Conservation (phyloP, 805 yeast species). For the Candida loeiensis region DNA sequence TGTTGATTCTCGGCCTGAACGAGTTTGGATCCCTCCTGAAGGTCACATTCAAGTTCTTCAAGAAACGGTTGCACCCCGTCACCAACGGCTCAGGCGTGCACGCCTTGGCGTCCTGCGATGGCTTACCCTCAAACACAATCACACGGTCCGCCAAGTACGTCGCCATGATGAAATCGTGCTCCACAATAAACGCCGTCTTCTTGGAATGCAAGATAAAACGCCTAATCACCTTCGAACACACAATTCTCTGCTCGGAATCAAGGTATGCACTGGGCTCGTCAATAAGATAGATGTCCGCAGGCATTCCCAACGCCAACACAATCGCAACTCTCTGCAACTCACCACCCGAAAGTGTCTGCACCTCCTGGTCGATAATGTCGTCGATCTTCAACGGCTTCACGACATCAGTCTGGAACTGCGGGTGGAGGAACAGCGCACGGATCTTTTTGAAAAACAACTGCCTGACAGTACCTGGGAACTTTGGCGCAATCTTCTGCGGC, state of each 20-base stretch:
- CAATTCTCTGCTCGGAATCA: conserved; percentile 99
- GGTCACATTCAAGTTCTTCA: conserved; percentile 95
- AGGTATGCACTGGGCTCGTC: conserved; percentile 99
- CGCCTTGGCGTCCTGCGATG: conserved; percentile 82
- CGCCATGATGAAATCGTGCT: conserved; percentile 99
- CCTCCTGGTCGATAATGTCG: conserved; percentile 95
- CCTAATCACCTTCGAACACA: conserved; percentile 97
- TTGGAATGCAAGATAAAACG: conserved; percentile 93
- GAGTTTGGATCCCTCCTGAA: conserved; percentile 99
- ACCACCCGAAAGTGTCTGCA: conserved; percentile 97
- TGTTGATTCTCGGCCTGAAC: conserved; percentile 97
- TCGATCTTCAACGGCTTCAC: conserved; percentile 93
- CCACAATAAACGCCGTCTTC: conserved; percentile 98
- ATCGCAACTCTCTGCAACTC: conserved; percentile 99
- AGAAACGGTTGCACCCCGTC: conserved; percentile 95
- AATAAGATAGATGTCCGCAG: conserved; percentile 93
- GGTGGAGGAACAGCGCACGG: conserved; percentile 87
- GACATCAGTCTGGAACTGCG: conserved; percentile 98
- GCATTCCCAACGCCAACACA: conserved; percentile 87
- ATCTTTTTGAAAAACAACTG: conserved; percentile 96
- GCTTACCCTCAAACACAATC: conserved; percentile 95
- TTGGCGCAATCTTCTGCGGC: conserved; percentile 99
- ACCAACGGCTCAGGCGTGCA: conserved; percentile 87
- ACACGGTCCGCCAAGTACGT: conserved; percentile 98
- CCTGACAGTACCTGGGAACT: conserved; percentile 97